A percentile compares a stretch with the other conserved stretches of the same genome.
Conservation (phyloP, 805 yeast species). For the Candida nanaspora region DNA sequence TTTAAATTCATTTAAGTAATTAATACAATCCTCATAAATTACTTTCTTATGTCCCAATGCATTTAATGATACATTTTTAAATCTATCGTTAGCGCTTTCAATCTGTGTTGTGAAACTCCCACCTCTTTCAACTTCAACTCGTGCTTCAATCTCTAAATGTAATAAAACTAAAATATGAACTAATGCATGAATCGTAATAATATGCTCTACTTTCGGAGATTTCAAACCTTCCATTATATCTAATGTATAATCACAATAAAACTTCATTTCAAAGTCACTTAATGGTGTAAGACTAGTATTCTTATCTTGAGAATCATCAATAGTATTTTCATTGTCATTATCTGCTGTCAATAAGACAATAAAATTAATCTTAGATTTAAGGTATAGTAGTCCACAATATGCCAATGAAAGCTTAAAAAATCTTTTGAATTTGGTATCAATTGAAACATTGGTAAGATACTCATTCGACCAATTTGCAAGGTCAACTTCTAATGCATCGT, state of each 20-base stretch:
- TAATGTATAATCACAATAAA: slow-evolving; percentile 10
- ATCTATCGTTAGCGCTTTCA: no score
- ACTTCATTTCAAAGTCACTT: slow-evolving; percentile 12
- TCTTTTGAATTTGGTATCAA: slow-evolving; percentile 9
- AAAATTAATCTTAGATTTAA: slow-evolving; percentile 22
- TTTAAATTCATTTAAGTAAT: slow-evolving; percentile 11
- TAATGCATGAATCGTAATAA: slow-evolving; percentile 19
- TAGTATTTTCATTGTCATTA: no score
- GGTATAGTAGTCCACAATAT: slow-evolving; percentile 17
- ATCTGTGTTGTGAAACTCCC: no score
- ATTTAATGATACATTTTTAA: slow-evolving; percentile 4
- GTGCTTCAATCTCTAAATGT: slow-evolving; percentile 19
- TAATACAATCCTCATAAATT: slow-evolving; percentile 10
- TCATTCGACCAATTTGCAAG: slow-evolving; percentile 8
- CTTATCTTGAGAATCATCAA: not conserved
- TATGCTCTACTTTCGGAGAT: slow-evolving; percentile 17
- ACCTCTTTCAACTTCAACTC: slow-evolving; percentile 7
- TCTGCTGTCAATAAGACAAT: slow-evolving; percentile 16
- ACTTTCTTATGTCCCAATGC: slow-evolving; percentile 9
- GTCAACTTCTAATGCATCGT: slow-evolving; percentile 15
- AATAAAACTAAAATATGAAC: slow-evolving; percentile 22
- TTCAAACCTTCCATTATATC: slow-evolving; percentile 8
- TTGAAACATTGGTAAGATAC: slow-evolving; percentile 2
- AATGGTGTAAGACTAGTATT: slow-evolving; percentile 11
- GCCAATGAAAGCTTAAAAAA: slow-evolving; percentile 13